Evolutionary conservation across 2,329 filamentous ascomycete genomes (phyloP).

Genomic region (Paecilomyces formosus): DNA sequence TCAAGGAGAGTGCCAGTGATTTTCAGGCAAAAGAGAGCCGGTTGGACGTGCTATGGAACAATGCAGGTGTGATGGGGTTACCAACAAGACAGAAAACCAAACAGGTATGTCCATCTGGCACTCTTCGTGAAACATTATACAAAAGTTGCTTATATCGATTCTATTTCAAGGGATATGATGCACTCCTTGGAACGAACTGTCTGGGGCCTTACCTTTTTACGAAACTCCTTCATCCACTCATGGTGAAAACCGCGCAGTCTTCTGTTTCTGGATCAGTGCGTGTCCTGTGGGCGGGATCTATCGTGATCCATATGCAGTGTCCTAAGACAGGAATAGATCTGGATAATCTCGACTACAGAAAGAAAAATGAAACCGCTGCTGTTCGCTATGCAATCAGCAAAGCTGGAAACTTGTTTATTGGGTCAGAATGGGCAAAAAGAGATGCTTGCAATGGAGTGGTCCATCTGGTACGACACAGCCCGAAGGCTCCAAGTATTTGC

Average conservation of each 20-base stretch:
- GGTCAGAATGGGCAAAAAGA: conserved; percentile 9
- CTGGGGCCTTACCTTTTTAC: conserved; percentile 33
- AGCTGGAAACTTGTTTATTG: conserved; percentile 13
- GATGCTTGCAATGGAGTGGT: conserved; percentile 9
- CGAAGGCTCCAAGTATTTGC: not conserved
- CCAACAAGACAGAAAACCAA: conserved; percentile 22
- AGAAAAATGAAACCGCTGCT: conserved; percentile 7
- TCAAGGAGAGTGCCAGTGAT: conserved; percentile 28
- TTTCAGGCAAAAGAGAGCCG: conserved; percentile 28
- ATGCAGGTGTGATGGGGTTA: conserved; percentile 30
- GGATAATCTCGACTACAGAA: conserved; percentile 8
- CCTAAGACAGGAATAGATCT: conserved; percentile 12
- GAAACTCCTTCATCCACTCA: conserved; percentile 26
- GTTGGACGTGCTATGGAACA: conserved; percentile 35
- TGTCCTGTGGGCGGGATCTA: conserved; percentile 26
- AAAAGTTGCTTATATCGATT: no score
- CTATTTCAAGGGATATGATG: conserved; percentile 23
- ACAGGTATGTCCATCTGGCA: conserved; percentile 1
- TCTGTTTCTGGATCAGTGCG: conserved; percentile 19
- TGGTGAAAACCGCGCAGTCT: conserved; percentile 20
- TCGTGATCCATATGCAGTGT: conserved; percentile 13
- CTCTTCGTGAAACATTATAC: no score
- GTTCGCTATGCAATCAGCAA: conserved; percentile 14
- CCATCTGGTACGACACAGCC: conserved; percentile 5
- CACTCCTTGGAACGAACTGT: conserved; percentile 31